Conservation (phyloP, 169 alveolate species). For the Plasmodium vinckei region DNA sequence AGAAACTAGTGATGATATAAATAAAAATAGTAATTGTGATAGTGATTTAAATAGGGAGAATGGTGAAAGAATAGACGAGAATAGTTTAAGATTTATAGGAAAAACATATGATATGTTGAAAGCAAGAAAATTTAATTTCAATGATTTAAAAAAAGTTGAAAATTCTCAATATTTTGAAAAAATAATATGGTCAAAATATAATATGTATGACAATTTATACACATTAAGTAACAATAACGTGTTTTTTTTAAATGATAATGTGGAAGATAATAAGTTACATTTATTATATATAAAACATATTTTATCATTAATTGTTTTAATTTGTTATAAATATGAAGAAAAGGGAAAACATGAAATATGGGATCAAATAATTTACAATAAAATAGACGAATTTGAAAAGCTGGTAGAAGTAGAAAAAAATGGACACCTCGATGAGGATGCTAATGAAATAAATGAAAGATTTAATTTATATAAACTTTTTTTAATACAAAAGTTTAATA, state of each 20-base stretch:
- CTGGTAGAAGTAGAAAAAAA: slow-evolving; percentile 45
- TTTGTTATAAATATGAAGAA: slow-evolving; percentile 76
- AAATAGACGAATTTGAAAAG: slow-evolving; percentile 73
- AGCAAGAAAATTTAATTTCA: slow-evolving; percentile 39
- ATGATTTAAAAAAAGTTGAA: slow-evolving; percentile 60
- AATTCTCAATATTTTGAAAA: slow-evolving; percentile 75
- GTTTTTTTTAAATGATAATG: slow-evolving; percentile 21
- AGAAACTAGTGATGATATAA: neutral
- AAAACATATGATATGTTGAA: slow-evolving; percentile 62
- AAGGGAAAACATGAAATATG: slow-evolving; percentile 73
- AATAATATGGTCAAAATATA: slow-evolving; percentile 53
- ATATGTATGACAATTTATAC: slow-evolving; percentile 47
- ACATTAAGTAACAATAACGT: slow-evolving; percentile 20
- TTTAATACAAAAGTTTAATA: slow-evolving; percentile 57
- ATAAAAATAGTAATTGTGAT: too few relatives aligned
- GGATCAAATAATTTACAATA: slow-evolving; percentile 68
- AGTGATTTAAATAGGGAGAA: neutral
- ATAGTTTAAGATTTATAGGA: slow-evolving; percentile 30
- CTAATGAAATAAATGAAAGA: slow-evolving; percentile 27
- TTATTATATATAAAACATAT: slow-evolving; percentile 49
- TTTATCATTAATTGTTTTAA: slow-evolving; percentile 52
- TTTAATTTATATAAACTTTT: slow-evolving; percentile 57
- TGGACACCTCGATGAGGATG: slow-evolving; percentile 1
- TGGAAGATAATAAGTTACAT: neutral
- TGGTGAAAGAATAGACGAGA: slow-evolving; percentile 11